These are phyloP conservation scores for Mycogone perniciosa DNA, from an alignment of 2,329 filamentous ascomycete species.

Conservation along the genomic window DNA sequence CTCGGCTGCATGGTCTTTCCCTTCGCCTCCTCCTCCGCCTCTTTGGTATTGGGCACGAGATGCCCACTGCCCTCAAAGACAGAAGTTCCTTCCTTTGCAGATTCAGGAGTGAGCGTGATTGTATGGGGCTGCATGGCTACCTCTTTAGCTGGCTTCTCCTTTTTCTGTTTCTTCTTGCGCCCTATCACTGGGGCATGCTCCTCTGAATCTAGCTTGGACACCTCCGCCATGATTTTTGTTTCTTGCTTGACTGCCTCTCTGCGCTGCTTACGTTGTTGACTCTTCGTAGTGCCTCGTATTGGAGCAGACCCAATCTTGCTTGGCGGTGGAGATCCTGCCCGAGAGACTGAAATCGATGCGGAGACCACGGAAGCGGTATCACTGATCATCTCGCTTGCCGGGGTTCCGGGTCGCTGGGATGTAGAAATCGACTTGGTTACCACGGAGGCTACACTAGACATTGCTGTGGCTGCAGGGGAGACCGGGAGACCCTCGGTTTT, in stretches of 20 bases:
- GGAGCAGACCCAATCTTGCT: conserved; percentile 61
- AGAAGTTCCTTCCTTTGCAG: conserved; percentile 14
- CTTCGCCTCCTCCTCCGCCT: conserved; percentile 20
- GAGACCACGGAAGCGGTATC: conserved; percentile 72
- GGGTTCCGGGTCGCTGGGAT: conserved; percentile 59
- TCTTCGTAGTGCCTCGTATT: conserved; percentile 66
- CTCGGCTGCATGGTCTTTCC: conserved; percentile 25
- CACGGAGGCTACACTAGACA: conserved; percentile 25
- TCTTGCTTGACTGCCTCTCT: conserved; percentile 63
- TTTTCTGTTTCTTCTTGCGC: conserved; percentile 81
- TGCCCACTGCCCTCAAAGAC: conserved; percentile 3
- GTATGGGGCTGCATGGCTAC: conserved; percentile 11
- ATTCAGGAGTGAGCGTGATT: conserved; percentile 7
- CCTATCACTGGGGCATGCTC: conserved; percentile 67
- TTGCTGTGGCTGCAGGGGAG: neutral
- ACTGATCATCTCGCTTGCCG: conserved; percentile 67
- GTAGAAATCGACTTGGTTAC: conserved; percentile 25
- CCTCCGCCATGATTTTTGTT: conserved; percentile 46
- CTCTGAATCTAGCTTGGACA: conserved; percentile 45
- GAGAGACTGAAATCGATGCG: conserved; percentile 59
- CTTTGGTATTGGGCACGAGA: conserved; percentile 6
- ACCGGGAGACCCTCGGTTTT: conserved; percentile 2
- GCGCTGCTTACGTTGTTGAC: conserved; percentile 69
- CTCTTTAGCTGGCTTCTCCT: conserved; percentile 47
- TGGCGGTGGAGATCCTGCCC: conserved; percentile 65